These are phyloP conservation scores for Pichia sp. DNA, from an alignment of 1,139 yeast species.

Conservation along the genomic window DNA sequence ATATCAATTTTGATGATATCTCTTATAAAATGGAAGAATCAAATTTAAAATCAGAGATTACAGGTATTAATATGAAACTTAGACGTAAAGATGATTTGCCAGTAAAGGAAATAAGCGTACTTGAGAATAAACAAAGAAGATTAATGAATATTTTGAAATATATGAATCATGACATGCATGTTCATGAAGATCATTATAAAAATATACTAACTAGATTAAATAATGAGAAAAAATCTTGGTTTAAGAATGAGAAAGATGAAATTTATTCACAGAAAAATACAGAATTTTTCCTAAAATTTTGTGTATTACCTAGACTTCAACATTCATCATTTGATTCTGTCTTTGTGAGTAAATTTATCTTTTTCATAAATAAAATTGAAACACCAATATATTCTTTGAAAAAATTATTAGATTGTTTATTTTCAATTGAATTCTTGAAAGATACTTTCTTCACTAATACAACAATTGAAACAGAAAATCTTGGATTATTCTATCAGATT, in stretches of 20 bases:
- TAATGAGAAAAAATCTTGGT: constrained; percentile 31
- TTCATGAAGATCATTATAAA: constrained; percentile 33
- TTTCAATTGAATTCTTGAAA: constrained; percentile 41
- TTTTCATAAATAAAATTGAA: constrained; percentile 39
- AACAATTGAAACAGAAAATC: constrained; percentile 70
- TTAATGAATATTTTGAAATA: constrained; percentile 27
- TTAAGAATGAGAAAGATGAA: constrained; percentile 18
- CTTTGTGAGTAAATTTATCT: constrained; percentile 56
- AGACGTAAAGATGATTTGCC: constrained; percentile 30
- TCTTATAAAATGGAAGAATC: constrained; percentile 46
- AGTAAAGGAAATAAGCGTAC: constrained; percentile 16
- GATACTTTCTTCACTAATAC: constrained; percentile 64
- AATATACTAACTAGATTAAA: constrained; percentile 27
- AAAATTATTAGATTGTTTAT: constrained; percentile 40
- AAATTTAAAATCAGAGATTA: constrained; percentile 33
- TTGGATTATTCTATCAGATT: constrained; percentile 67
- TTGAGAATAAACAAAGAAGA: constrained; percentile 15
- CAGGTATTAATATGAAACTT: constrained; percentile 32
- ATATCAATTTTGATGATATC: constrained; percentile 49
- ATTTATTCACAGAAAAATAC: constrained; percentile 18
- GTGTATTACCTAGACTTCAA: constrained; percentile 68
- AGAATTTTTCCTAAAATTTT: constrained; percentile 40
- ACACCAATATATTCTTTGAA: constrained; percentile 40
- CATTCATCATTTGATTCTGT: constrained; percentile 86
- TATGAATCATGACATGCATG: constrained; percentile 23